phyloP scores from a whole-genome alignment of 192 early-diverging fungal species.

The Coemansia sp. region DNA sequence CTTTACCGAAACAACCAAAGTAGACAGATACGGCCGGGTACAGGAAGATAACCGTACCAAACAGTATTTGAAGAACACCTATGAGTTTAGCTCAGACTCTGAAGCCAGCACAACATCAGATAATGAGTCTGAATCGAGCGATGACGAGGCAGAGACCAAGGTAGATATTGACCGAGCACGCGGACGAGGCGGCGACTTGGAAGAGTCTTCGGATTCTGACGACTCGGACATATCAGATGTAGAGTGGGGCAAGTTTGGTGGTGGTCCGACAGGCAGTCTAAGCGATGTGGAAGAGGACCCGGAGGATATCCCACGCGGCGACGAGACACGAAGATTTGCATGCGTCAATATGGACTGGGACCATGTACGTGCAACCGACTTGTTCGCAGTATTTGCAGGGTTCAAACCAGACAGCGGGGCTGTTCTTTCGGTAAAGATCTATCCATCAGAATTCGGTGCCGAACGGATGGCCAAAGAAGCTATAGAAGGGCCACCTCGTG shows the following conservation, averaged over 20 bases:
- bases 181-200: conserved; percentile 66
- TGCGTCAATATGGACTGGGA: conserved; percentile 96
- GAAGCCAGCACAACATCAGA: conserved; percentile 5
- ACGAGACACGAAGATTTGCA: conserved; percentile 73
- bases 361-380: conserved; percentile 80
- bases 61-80: conserved; percentile 31
- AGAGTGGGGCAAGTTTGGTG: conserved; percentile 34
- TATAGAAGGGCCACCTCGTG: conserved; percentile 45
- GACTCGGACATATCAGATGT: conserved; percentile 39
- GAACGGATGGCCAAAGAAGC: conserved; percentile 57
- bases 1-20: conserved; percentile 52
- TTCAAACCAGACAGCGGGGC: conserved; percentile 75
- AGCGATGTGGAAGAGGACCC: conserved; percentile 60
- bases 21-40: conserved; percentile 45
- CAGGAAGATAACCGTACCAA: conserved; percentile 39
- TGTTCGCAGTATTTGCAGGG: conserved; percentile 79
- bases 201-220: conserved; percentile 34
- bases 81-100: conserved; percentile 57
- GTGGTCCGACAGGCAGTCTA: conserved; percentile 37
- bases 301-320: conserved; percentile 57
- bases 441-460: conserved; percentile 74
- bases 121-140: conserved; percentile 6
- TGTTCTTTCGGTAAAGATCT: conserved; percentile 77
- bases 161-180: conserved; percentile 69
- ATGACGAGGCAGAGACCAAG: conserved; percentile 20